Base-by-base conservation (phyloP, 1,139 yeast species). In the Protomyces gravidus region DNA sequence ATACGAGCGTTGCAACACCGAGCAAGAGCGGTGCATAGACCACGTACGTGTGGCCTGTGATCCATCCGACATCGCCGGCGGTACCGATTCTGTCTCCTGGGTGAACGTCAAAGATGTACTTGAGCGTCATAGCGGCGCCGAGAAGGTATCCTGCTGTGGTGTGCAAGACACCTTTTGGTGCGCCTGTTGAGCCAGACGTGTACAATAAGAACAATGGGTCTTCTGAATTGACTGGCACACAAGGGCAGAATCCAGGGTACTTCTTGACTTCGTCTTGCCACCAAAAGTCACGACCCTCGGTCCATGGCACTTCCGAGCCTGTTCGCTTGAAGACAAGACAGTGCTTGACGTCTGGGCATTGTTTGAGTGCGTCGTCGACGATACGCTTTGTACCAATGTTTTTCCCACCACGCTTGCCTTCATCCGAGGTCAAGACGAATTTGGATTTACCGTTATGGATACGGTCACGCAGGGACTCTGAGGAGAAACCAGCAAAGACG, bases 11-110 rank as follows among this genome's bases (percentile, higher is more conserved):
- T 59, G 97, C 86, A 62, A 89, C 84, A 73, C 98, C 98, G 62
- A 89, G 78, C 56, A 83, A 75, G 69, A 92, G 81, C 61, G 98
- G 97, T 65, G 97, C 97, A 72, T 92, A 92, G 64, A 90, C 78
- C 39, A 95, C 96, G 71, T 92, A 92, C 40, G 97, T 86, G 75
- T 92, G 98, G 68, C 98, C 98, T 45, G 98, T 92, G 72, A 92
- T 92, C 98, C 98, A 92, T 73, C 98, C 98, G 59, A 92, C 96
- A 74, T 92, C 98, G 73, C 97, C 97, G 59, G 97, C 97, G 57
- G 97, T 90, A 79, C 92, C 92, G 64, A 92, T 78, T 59, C 86
- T 80, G 73, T 92, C 98, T 68, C 86, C 86, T 59, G 84, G 82
- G 72, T 89, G 96, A 62, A 92, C 80, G 73, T 94, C 98, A 72